Evolutionary conservation across 352 stramenopile species (phyloP), one percentile per base, ranked within the genome.

Genomic region (Pythium diclinum): DNA sequence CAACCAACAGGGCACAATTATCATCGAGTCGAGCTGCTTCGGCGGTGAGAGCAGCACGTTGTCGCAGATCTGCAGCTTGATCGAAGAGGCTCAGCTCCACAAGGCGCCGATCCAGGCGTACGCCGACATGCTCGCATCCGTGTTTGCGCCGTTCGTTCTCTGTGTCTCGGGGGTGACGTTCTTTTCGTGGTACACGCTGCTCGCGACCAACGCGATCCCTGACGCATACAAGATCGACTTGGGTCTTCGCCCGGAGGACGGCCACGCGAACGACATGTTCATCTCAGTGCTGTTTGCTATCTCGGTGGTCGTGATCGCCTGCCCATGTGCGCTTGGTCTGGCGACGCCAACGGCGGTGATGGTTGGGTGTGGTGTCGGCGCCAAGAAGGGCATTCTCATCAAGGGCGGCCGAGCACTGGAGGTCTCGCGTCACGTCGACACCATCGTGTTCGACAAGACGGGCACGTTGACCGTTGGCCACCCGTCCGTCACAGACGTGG

Each of bases 361-460:
- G 83, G 91, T 97, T 14, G 89, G 84, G 3, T 91, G 92, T 28
- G 88, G 85, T 14, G 84, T 96, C 56, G 91, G 84, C 8, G 88
- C 85, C 28, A 89, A 96, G 66, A 80, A 90, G 19, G 81, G 95
- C 1, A 92, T 98, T 52, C 68, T 97, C 8, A 89, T 98, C 61
- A 95, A 94, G 65, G 92, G 92, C 1, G 88, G 88, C 1, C 75
- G 79, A 11, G 83, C 85, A 7, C 74, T 96, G 0, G 88, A 96
- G 62, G 85, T 89, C 3, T 81, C 87, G 14, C 81, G 81, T 3
- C 89, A 96, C 64, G 87, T 97, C 1, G 85, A 90, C 32, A 88
- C 84, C 23, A 88, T 93, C 32, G 92, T 96, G 30, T 98, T 98
- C 69, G 93, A 98, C 68, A 98, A 98, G 74, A 98, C 92, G 3